Conservation (phyloP, 1,284 basidiomycete species). For the Cronartium ribicola region DNA sequence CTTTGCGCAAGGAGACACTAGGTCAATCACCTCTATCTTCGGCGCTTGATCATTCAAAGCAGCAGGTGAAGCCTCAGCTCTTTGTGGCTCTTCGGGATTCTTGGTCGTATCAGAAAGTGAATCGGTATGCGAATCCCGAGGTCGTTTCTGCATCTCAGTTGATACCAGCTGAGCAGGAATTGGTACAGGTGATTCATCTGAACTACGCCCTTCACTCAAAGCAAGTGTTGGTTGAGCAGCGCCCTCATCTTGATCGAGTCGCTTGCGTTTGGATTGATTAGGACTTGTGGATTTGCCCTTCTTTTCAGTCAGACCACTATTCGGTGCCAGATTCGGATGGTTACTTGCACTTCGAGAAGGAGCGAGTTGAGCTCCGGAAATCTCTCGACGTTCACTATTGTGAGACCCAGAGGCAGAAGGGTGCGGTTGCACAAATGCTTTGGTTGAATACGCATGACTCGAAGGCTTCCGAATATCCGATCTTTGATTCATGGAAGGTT, state of each 20-base stretch:
- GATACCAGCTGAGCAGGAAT: background rate
- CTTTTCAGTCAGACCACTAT: background rate
- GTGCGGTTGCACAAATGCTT: background rate
- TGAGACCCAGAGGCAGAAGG: too few relatives aligned
- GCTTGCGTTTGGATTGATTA: background rate
- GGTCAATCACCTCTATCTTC: background rate
- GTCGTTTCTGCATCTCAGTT: background rate
- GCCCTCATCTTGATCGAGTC: background rate
- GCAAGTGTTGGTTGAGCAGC: background rate
- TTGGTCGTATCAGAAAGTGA: background rate
- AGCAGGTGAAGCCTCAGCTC: background rate
- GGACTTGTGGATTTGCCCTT: background rate
- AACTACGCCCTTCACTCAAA: background rate
- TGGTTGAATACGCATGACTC: background rate
- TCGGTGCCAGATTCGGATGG: too few relatives aligned
- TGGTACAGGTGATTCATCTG: background rate
- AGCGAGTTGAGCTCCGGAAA: too few relatives aligned
- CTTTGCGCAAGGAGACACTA: background rate
- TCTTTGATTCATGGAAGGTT: background rate
- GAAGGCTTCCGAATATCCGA: background rate
- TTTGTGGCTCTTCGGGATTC: background rate
- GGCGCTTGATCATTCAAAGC: background rate
- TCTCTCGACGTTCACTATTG: too few relatives aligned
- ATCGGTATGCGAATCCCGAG: background rate
- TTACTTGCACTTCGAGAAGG: too few relatives aligned